Evolutionary conservation across 108 stramenopile species (phyloP).

Genomic region (Craspedostauros australis): DNA sequence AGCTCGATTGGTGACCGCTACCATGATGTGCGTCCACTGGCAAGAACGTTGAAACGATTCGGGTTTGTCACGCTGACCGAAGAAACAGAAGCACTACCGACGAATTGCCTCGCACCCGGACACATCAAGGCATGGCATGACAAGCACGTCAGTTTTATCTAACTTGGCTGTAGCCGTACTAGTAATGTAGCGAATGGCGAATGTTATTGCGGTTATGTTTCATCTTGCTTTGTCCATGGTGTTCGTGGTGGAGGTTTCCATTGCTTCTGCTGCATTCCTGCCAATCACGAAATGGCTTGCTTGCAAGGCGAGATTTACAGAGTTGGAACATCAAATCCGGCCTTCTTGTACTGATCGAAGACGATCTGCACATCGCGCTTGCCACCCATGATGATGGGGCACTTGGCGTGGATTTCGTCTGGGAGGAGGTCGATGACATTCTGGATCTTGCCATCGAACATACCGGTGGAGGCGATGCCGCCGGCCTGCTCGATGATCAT

Average conservation of each 20-base stretch:
- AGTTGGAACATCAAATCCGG: conserved; percentile 55
- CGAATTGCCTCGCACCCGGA: too few species aligned
- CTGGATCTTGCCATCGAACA: conserved; percentile 86
- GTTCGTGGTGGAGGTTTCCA: background rate
- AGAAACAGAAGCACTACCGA: too few species aligned
- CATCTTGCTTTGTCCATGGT: background rate
- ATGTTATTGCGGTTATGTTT: background rate
- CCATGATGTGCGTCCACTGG: too few species aligned
- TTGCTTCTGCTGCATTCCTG: background rate
- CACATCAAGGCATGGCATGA: too few species aligned
- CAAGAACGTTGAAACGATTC: too few species aligned
- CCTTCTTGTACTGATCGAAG: conserved; percentile 72
- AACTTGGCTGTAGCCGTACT: too few species aligned
- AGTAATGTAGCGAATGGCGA: background rate
- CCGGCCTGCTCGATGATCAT: conserved; percentile 97
- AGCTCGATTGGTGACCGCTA: too few species aligned
- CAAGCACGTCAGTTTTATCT: too few species aligned
- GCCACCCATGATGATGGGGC: conserved; percentile 96
- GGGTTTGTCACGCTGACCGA: too few species aligned
- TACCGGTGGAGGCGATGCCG: conserved; percentile 93
- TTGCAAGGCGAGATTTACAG: conserved; percentile 45
- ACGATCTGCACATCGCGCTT: conserved; percentile 84
- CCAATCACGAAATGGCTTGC: too few species aligned
- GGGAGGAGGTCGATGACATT: conserved; percentile 91
- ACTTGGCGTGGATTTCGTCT: conserved; percentile 90